Evolutionary conservation across 2,329 filamentous ascomycete genomes (phyloP).

Genomic region (Scytalidium lignicola): DNA sequence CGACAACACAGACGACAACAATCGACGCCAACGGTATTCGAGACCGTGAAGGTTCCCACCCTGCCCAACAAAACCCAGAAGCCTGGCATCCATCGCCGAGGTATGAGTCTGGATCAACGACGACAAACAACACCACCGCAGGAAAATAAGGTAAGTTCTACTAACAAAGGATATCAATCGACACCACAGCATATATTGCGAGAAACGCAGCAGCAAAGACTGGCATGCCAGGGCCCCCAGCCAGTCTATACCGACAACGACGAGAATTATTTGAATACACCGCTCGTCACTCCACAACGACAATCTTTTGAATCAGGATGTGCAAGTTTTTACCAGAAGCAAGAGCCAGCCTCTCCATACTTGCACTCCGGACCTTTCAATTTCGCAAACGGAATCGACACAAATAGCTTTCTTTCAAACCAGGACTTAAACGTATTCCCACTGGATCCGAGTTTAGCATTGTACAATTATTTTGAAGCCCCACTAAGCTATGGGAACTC

Average conservation of each 20-base stretch:
- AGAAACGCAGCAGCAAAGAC: slow-evolving; percentile 86
- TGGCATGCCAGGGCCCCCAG: slow-evolving; percentile 67
- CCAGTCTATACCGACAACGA: slow-evolving; percentile 27
- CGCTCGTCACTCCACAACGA: slow-evolving; percentile 49
- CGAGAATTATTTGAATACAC: slow-evolving; percentile 54
- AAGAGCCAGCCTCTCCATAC: slow-evolving; percentile 14
- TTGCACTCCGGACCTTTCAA: slow-evolving; percentile 40
- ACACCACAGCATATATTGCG: slow-evolving; percentile 73
- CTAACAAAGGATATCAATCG: slow-evolving; percentile 50
- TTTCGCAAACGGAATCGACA: slow-evolving; percentile 30
- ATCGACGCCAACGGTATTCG: slow-evolving; percentile 75
- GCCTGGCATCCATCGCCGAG: slow-evolving; percentile 66
- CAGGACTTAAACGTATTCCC: slow-evolving; percentile 26
- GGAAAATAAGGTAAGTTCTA: slow-evolving; percentile 42
- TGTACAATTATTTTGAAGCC: not conserved
- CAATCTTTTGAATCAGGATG: slow-evolving; percentile 47
- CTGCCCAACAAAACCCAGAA: slow-evolving; percentile 51
- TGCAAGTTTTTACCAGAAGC: slow-evolving; percentile 25
- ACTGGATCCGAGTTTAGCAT: slow-evolving; percentile 15
- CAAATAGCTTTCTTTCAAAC: slow-evolving; percentile 21
- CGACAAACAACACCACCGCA: slow-evolving; percentile 46
- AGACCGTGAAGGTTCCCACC: slow-evolving; percentile 65
- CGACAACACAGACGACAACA: slow-evolving; percentile 81
- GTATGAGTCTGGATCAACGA: slow-evolving; percentile 76
- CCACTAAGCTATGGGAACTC: not conserved